phyloP scores from a whole-genome alignment of 805 yeast genomes.

The Teunomyces tritomae region DNA sequence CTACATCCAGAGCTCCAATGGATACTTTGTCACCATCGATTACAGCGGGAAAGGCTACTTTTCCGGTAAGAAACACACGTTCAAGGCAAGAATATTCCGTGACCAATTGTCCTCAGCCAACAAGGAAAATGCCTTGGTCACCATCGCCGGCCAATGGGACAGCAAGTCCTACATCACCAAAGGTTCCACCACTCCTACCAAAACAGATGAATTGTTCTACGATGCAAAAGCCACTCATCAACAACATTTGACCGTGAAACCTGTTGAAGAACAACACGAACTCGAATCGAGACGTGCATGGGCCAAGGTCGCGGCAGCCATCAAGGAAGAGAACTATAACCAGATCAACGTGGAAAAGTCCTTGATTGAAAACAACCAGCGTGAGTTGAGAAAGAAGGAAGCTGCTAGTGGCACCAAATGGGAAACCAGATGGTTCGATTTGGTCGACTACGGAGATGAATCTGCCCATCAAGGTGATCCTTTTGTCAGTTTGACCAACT shows the following conservation, averaged over 20 bases:
- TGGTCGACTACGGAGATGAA: constrained; percentile 24
- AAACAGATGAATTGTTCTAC: constrained; percentile 54
- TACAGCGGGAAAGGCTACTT: constrained; percentile 93
- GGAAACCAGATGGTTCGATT: constrained; percentile 81
- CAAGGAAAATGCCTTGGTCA: constrained; percentile 66
- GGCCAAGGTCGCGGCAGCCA: constrained; percentile 86
- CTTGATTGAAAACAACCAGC: constrained; percentile 77
- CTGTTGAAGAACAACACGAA: constrained; percentile 73
- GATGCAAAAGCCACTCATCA: constrained; percentile 54
- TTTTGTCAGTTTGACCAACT: constrained; percentile 35
- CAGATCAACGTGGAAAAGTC: constrained; percentile 73
- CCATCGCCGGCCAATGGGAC: constrained; percentile 92
- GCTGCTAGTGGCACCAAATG: constrained; percentile 60
- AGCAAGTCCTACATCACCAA: constrained; percentile 63
- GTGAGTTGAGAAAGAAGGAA: constrained; percentile 77
- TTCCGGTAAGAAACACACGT: constrained; percentile 89
- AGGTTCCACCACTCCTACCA: constrained; percentile 48
- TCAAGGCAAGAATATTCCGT: constrained; percentile 77
- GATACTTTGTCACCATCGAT: constrained; percentile 70
- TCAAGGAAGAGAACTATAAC: constrained; percentile 70
- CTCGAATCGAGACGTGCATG: constrained; percentile 90
- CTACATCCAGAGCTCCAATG: constrained; percentile 78
- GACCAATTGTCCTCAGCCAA: constrained; percentile 46
- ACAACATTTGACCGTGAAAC: constrained; percentile 68
- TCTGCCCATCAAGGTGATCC: constrained; percentile 21